These are phyloP conservation scores for Metschnikowia vanudenii DNA, from an alignment of 805 yeast genomes.

Conservation along the genomic window DNA sequence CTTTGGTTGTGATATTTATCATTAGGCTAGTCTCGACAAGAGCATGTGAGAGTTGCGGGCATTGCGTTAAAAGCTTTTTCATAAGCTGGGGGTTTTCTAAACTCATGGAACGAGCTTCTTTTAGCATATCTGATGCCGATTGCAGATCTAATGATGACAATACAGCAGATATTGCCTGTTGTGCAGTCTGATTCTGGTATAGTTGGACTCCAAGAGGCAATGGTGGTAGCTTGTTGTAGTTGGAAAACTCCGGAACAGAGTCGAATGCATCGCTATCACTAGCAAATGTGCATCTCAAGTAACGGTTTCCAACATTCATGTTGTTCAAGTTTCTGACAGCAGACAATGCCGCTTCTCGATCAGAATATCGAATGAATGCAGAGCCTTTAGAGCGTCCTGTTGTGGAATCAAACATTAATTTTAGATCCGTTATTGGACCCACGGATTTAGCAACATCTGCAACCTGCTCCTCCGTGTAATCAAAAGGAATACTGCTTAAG, in stretches of 20 bases:
- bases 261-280: constrained; percentile 40
- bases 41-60: constrained; percentile 83
- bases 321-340: constrained; percentile 89
- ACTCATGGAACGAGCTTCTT: constrained; percentile 21
- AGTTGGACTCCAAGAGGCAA: constrained; percentile 43
- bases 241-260: constrained; percentile 19
- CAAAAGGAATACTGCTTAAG: constrained; percentile 87
- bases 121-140: constrained; percentile 50
- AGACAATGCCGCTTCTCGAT: constrained; percentile 81
- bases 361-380: constrained; percentile 81
- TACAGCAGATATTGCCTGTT: constrained; percentile 40
- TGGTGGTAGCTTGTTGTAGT: constrained; percentile 33
- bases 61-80: constrained; percentile 56
- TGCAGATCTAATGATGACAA: constrained; percentile 47
- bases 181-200: constrained; percentile 39
- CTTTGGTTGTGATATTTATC: constrained; percentile 35
- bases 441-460: constrained; percentile 79
- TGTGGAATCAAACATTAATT: constrained; percentile 78
- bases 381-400: constrained; percentile 91
- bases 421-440: constrained; percentile 79
- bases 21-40: constrained; percentile 65
- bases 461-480: constrained; percentile 93
- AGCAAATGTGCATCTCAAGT: constrained; percentile 71
- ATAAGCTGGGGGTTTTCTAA: constrained; percentile 55
- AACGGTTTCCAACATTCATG: constrained; percentile 69